Conservation (phyloP, 257 asterid species). For the Nicotiana benthamiana region DNA sequence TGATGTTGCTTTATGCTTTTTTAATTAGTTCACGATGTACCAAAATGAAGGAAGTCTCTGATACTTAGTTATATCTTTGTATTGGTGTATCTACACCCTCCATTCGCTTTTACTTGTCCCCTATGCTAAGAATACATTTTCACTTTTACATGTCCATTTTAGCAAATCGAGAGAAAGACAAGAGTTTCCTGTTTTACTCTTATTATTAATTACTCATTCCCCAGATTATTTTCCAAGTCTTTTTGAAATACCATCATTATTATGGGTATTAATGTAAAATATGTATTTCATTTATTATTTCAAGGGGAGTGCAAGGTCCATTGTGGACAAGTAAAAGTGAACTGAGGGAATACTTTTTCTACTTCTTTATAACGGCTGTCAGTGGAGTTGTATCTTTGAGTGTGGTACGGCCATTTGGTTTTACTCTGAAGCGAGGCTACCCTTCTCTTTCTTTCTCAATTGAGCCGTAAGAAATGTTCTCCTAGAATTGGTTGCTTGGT, state of each 20-base stretch:
- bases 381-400: background rate
- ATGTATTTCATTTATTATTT: too few relatives aligned
- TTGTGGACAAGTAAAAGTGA: too few relatives aligned
- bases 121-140: too few relatives aligned
- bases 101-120: too few relatives aligned
- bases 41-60: background rate
- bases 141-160: too few relatives aligned
- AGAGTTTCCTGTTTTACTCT: too few relatives aligned
- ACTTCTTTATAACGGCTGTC: background rate
- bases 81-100: background rate
- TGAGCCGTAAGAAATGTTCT: background rate
- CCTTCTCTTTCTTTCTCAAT: slow-evolving; percentile 1
- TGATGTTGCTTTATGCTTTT: background rate
- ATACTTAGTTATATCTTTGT: background rate
- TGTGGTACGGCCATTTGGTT: background rate
- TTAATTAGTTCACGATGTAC: background rate
- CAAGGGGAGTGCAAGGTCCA: too few relatives aligned
- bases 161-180: too few relatives aligned
- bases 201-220: too few relatives aligned
- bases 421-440: background rate
- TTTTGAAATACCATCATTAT: too few relatives aligned
- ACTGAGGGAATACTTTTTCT: background rate
- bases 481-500: background rate
- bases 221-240: too few relatives aligned
- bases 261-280: too few relatives aligned